Evolutionary conservation across 345 rosid genomes (phyloP).

Genomic region (Eucalyptus decipiens): DNA sequence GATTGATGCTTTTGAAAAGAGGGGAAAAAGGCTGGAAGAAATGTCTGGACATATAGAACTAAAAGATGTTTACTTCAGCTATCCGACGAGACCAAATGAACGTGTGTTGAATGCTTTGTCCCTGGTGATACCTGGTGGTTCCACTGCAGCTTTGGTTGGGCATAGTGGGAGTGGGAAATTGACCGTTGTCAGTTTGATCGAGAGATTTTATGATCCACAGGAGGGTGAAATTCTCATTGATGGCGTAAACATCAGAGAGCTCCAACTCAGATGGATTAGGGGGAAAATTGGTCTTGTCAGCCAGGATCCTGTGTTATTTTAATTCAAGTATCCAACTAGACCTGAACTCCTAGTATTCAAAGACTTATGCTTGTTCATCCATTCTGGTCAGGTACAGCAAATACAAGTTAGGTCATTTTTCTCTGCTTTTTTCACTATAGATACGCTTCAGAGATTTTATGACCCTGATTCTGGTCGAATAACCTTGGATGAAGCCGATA

Average conservation of each 20-base stretch:
- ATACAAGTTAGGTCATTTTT: background rate
- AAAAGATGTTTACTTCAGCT: conserved; percentile 41
- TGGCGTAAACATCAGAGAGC: conserved; percentile 39
- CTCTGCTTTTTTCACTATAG: background rate
- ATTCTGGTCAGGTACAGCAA: conserved; percentile 20
- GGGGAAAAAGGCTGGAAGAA: conserved; percentile 24
- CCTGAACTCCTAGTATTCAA: conserved; percentile 16
- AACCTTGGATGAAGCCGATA: conserved; percentile 19
- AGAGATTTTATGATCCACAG: conserved; percentile 65
- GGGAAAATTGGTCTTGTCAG: conserved; percentile 64
- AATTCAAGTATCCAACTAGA: conserved; percentile 21
- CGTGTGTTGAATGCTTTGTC: conserved; percentile 38
- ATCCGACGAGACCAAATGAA: conserved; percentile 56
- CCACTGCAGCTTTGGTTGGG: conserved; percentile 59
- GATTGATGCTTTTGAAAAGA: conserved; percentile 34
- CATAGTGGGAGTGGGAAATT: conserved; percentile 74
- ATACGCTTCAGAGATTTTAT: conserved; percentile 12
- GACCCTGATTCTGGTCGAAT: conserved; percentile 24
- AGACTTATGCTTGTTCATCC: conserved; percentile 12
- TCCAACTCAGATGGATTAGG: conserved; percentile 60
- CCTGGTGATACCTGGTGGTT: conserved; percentile 36
- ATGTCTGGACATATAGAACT: conserved; percentile 46
- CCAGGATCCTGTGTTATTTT: conserved; percentile 65
- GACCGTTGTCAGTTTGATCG: conserved; percentile 49
- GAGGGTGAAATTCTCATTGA: conserved; percentile 44